Evolutionary conservation across 192 early-diverging fungal genomes (phyloP).

Genomic region (Jimgerdemannia flammicorona): DNA sequence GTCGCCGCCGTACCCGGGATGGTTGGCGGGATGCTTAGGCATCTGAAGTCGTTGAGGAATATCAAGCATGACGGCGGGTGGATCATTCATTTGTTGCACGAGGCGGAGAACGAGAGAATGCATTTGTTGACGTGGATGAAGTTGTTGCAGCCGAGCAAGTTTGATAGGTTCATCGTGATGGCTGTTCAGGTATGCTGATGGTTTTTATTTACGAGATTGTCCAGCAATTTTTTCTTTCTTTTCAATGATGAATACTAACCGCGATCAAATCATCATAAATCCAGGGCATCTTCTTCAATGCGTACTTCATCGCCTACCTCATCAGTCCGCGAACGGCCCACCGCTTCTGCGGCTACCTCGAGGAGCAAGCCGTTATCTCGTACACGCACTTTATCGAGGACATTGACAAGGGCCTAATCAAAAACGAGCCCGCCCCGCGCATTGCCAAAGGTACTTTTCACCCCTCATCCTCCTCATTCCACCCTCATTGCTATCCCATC

Average conservation of each 20-base stretch:
- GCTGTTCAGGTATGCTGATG: not conserved
- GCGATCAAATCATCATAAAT: conserved; percentile 21
- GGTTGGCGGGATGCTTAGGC: conserved; percentile 80
- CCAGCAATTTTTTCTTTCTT: not conserved
- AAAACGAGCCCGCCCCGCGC: conserved; percentile 72
- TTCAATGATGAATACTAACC: not conserved
- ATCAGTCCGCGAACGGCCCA: conserved; percentile 77
- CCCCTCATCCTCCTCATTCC: not conserved
- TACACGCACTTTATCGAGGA: conserved; percentile 81
- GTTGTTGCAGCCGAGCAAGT: conserved; percentile 54
- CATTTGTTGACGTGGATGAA: conserved; percentile 80
- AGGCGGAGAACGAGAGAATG: conserved; percentile 70
- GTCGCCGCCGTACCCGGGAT: conserved; percentile 73
- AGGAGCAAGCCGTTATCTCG: conserved; percentile 90
- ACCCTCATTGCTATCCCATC: not conserved
- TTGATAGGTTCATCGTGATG: conserved; percentile 65
- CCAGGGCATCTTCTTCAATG: conserved; percentile 90
- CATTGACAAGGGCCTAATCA: conserved; percentile 68
- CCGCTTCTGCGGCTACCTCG: conserved; percentile 85
- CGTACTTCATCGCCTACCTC: conserved; percentile 83
- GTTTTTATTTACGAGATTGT: not conserved
- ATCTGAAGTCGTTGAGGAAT: conserved; percentile 72
- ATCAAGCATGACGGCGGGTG: conserved; percentile 88
- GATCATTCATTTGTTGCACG: conserved; percentile 85
- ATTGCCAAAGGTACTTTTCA: conserved; percentile 52